Percentiles rank a stretch among this genome's conserved stretches.
phyloP scores from a whole-genome alignment of 176 grass and related monocot species.

The Triticum dicoccoides region DNA sequence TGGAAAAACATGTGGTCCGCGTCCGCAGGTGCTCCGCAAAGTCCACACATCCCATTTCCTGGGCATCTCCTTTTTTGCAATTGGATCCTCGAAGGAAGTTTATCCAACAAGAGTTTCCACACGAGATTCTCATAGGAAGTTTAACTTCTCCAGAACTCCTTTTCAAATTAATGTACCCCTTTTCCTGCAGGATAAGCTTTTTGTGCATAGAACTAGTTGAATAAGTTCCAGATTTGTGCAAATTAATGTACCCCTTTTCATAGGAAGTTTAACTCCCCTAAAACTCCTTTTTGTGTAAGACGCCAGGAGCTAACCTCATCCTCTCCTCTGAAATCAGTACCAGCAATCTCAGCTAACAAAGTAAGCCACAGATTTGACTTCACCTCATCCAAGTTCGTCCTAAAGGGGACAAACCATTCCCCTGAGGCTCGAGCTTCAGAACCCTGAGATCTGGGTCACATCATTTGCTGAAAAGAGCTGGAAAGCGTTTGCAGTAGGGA shows the following conservation, averaged over 20 bases:
- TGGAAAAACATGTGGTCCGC: background rate
- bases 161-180: background rate
- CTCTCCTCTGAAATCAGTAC: background rate
- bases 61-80: background rate
- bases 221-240: background rate
- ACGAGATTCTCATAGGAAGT: background rate
- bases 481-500: background rate
- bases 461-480: background rate
- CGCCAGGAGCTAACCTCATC: background rate
- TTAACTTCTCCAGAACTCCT: background rate
- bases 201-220: background rate
- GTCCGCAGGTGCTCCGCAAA: background rate
- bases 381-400: background rate
- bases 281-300: background rate
- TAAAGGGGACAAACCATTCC: background rate
- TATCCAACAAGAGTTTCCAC: background rate
- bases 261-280: too few relatives aligned
- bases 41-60: background rate
- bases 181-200: background rate
- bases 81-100: background rate
- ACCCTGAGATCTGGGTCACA: background rate
- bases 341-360: background rate
- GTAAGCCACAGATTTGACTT: background rate
- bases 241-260: too few relatives aligned
- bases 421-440: background rate